These are phyloP conservation scores for Rosellinia necatrix DNA, from an alignment of 2,329 filamentous ascomycete species.

Conservation along the genomic window DNA sequence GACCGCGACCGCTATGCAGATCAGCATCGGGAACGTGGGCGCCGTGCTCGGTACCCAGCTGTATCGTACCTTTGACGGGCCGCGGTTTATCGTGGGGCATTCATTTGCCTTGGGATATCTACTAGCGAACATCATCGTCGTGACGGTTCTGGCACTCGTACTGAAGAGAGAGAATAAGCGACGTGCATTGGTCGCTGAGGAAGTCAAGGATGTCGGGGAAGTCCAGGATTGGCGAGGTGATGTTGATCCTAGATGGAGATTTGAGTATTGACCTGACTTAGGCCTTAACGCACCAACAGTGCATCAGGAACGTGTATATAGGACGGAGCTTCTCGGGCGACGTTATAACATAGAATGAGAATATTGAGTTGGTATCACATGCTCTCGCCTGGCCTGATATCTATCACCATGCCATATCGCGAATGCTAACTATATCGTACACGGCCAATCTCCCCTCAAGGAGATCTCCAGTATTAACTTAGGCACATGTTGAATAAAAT, in stretches of 20 bases:
- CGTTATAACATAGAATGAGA: background rate
- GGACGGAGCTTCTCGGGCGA: background rate
- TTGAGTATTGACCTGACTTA: constrained; percentile 52
- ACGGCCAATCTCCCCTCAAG: background rate
- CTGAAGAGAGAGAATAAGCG: constrained; percentile 62
- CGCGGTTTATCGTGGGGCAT: constrained; percentile 69
- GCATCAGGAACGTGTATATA: background rate
- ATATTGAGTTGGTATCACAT: constrained; percentile 3
- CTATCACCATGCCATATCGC: background rate
- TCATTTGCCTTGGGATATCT: constrained; percentile 69
- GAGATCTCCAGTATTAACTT: background rate
- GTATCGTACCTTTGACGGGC: constrained; percentile 64
- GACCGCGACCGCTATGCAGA: constrained; percentile 72
- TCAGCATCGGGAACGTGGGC: constrained; percentile 71
- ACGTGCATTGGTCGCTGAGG: constrained; percentile 50
- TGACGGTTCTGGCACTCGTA: constrained; percentile 55
- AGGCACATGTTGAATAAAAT: background rate
- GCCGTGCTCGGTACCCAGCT: constrained; percentile 72
- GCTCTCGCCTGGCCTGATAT: background rate
- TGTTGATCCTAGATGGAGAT: constrained; percentile 68
- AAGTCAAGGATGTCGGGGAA: constrained; percentile 55
- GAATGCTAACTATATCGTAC: background rate
- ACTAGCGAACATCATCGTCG: constrained; percentile 60
- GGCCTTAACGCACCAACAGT: background rate
- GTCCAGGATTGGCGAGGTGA: constrained; percentile 64